Percentiles rank a stretch among this genome's conserved stretches.
Conservation (phyloP, 768 basidiomycete species). For the Cubamyces sp. region DNA sequence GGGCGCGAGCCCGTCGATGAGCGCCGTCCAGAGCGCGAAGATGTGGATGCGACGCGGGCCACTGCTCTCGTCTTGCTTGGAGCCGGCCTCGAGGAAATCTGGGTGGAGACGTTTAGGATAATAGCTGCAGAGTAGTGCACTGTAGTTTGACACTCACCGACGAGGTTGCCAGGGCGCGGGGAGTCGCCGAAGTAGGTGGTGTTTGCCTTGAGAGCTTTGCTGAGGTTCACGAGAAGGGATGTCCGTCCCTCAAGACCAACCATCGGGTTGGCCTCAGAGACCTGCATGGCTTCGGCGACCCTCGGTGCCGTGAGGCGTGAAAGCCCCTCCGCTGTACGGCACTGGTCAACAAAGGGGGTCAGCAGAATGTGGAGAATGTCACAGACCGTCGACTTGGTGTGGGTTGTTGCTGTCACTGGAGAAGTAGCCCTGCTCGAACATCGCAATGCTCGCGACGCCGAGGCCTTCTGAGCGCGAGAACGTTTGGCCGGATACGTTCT, state of each 20-base stretch:
- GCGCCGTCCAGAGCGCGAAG: constrained; percentile 75
- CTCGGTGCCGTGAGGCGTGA: constrained; percentile 60
- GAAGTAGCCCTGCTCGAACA: constrained; percentile 87
- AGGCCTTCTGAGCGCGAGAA: constrained; percentile 81
- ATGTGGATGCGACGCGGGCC: constrained; percentile 61
- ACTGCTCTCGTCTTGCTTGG: constrained; percentile 41
- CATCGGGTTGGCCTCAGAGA: constrained; percentile 78
- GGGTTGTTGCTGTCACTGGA: constrained; percentile 65
- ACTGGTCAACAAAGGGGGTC: not conserved
- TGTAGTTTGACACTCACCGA: constrained; percentile 52
- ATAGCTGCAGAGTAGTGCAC: not conserved
- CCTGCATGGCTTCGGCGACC: constrained; percentile 78
- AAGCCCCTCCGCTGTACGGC: constrained; percentile 66
- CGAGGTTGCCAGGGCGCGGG: constrained; percentile 79
- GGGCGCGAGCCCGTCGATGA: constrained; percentile 80
- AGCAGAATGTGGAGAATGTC: not conserved
- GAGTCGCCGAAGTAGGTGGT: constrained; percentile 73
- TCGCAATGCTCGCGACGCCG: constrained; percentile 87
- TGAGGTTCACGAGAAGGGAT: constrained; percentile 72
- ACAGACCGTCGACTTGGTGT: constrained; percentile 79
- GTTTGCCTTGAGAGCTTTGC: constrained; percentile 65
- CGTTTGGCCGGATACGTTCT: constrained; percentile 52
- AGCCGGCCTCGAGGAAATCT: constrained; percentile 74
- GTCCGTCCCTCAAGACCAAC: constrained; percentile 89
- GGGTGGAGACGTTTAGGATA: not conserved